These are phyloP conservation scores for Withania somnifera DNA, from an alignment of 305 asterid genomes.

Conservation along the genomic window DNA sequence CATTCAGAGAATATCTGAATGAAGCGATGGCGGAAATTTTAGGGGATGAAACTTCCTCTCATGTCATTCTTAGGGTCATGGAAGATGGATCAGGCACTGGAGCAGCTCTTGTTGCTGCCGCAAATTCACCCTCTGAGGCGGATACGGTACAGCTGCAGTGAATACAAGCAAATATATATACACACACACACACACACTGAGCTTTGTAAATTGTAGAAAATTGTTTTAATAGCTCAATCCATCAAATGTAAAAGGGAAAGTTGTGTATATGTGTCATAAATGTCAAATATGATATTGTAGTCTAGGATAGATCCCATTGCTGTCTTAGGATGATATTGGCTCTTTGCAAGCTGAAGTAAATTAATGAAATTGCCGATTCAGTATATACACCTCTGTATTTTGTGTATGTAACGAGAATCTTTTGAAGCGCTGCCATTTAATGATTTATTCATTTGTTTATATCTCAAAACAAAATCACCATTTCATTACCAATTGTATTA, in stretches of 20 bases:
- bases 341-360: background rate
- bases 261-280: slow-evolving; percentile 5
- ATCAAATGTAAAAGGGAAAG: slow-evolving; percentile 1
- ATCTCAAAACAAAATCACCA: too few relatives aligned
- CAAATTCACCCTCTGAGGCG: slow-evolving; percentile 33
- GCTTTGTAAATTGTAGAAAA: slow-evolving; percentile 14
- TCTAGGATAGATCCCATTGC: background rate
- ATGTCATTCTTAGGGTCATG: slow-evolving; percentile 40
- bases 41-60: slow-evolving; percentile 55
- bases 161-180: slow-evolving; percentile 4
- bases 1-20: slow-evolving; percentile 61
- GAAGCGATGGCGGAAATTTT: slow-evolving; percentile 62
- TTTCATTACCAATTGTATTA: background rate
- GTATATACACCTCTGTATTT: background rate
- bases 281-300: slow-evolving; percentile 1
- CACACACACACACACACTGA: background rate
- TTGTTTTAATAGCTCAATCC: background rate
- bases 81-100: slow-evolving; percentile 87
- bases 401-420: background rate
- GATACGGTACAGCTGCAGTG: slow-evolving; percentile 25
- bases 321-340: background rate
- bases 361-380: background rate
- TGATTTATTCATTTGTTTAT: background rate
- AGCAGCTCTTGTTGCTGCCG: slow-evolving; percentile 82
- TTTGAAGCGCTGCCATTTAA: background rate